Base-by-base conservation (phyloP, 805 yeast species). In the Komagataella phaffii region DNA sequence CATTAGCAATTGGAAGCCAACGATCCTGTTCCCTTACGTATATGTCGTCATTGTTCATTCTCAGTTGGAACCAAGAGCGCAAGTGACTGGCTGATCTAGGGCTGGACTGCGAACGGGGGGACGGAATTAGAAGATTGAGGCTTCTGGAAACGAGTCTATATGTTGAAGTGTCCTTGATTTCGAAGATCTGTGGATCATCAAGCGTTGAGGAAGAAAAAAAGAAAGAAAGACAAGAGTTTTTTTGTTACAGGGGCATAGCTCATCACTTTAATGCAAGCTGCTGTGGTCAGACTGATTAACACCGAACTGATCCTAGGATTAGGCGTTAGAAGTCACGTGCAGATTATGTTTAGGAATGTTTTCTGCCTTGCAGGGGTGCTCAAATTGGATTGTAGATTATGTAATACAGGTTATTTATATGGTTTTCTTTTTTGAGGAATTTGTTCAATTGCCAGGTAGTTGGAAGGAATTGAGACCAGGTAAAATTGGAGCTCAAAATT, bases 1-100 rank as follows among this genome's bases (percentile, higher is more conserved):
- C 85, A 54, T 77, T 77, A 45, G 83, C 83, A 53, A 77, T 78
- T 30, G 83, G 83, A 17, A 77, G 68, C 82, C 82, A 77, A 53
- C 78, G 71, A 58, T 77, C 82, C 60, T 77, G 82, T 58, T 77
- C 82, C 51, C 81, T 68, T 46, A 80, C 72, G 58, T 80, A 83
- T 53, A 67, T 70, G 24, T 75, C 77, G 19, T 58, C 49, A 23
- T 24, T 17, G 46, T 44, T 44, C 46, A 44, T 44, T 10, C 40
- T 30, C n/a, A 30, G 14, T 14, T 30, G 12, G 40, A 30, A 14
- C 14, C 14, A 14, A 30, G 40, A 14, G 40, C 6, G 40, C 14
- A 30, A 30, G 23, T 21, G 23, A 30, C 12, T 30, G 40, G 14
- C 10, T 30, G 40, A 14, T 14, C 4, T 10, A 30, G 14, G 14